Conservation (phyloP, 345 rosid species). For the Bruguiera parviflora region DNA sequence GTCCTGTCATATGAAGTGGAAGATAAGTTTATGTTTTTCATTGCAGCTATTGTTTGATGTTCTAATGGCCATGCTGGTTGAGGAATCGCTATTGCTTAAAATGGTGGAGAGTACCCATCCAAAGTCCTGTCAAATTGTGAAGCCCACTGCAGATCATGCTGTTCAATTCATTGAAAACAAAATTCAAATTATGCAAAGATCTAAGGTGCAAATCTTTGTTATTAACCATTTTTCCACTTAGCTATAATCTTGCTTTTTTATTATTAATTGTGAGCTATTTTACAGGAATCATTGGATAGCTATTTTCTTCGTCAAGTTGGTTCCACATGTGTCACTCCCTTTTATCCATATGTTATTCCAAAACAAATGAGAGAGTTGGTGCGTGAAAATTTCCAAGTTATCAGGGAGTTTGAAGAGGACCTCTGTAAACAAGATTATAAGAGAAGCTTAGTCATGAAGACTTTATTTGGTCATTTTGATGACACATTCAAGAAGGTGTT, state of each 20-base stretch:
- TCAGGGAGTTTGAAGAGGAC: constrained; percentile 56
- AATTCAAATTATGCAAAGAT: constrained; percentile 46
- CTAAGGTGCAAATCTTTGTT: constrained; percentile 54
- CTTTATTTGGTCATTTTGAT: constrained; percentile 49
- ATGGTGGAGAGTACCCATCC: constrained; percentile 53
- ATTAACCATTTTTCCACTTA: constrained; percentile 3
- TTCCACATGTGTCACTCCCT: constrained; percentile 13
- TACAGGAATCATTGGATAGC: constrained; percentile 68
- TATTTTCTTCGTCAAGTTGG: constrained; percentile 41
- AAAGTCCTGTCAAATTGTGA: constrained; percentile 53
- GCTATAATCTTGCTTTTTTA: constrained; percentile 21
- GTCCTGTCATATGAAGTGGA: too few relatives aligned
- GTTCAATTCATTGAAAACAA: constrained; percentile 50
- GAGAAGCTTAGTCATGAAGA: constrained; percentile 42
- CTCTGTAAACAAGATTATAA: constrained; percentile 36
- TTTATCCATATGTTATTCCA: constrained; percentile 43
- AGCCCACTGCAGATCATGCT: constrained; percentile 42
- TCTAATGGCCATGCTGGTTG: constrained; percentile 45
- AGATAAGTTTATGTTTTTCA: neutral
- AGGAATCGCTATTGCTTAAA: constrained; percentile 58
- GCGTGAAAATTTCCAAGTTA: constrained; percentile 52
- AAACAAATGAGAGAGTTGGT: constrained; percentile 43
- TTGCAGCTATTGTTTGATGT: constrained; percentile 75
- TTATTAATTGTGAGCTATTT: constrained; percentile 19
- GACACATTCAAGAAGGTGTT: constrained; percentile 56